Evolutionary conservation across 345 rosid species (phyloP).

Genomic region (Diplotaxis tenuifolia): DNA sequence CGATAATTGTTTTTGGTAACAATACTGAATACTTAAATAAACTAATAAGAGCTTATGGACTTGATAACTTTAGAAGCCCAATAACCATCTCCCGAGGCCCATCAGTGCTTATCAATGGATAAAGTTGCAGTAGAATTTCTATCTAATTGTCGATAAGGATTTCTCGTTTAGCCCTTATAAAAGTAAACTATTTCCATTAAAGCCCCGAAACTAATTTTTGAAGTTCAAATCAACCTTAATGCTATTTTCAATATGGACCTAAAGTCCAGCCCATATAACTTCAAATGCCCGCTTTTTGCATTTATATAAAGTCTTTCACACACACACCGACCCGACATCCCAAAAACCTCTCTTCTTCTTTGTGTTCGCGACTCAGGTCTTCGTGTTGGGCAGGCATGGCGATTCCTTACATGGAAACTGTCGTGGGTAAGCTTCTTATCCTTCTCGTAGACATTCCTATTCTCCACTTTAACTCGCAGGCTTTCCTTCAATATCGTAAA

Average conservation of each 20-base stretch:
- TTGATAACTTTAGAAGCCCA: too few relatives aligned
- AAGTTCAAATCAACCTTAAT: background rate
- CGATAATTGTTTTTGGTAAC: too few relatives aligned
- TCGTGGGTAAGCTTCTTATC: constrained; percentile 52
- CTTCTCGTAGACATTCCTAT: background rate
- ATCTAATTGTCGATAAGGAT: constrained; percentile 5
- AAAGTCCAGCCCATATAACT: constrained; percentile 4
- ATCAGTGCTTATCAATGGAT: too few relatives aligned
- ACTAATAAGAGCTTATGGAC: too few relatives aligned
- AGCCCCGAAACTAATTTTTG: background rate
- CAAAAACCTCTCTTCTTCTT: constrained; percentile 4
- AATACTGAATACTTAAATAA: too few relatives aligned
- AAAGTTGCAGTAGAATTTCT: too few relatives aligned
- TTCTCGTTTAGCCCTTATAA: constrained; percentile 3
- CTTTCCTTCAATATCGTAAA: too few relatives aligned
- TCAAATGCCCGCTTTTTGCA: constrained; percentile 7
- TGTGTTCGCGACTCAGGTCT: constrained; percentile 18
- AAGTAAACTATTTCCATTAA: background rate
- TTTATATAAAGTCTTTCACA: background rate
- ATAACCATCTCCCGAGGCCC: too few relatives aligned
- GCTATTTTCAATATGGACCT: background rate
- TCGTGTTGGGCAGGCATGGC: constrained; percentile 49
- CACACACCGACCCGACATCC: constrained; percentile 12
- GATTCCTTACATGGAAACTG: constrained; percentile 91
- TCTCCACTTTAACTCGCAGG: too few relatives aligned